Conservation (phyloP, 164 flowering plant genomes). For the Saururus chinensis region DNA sequence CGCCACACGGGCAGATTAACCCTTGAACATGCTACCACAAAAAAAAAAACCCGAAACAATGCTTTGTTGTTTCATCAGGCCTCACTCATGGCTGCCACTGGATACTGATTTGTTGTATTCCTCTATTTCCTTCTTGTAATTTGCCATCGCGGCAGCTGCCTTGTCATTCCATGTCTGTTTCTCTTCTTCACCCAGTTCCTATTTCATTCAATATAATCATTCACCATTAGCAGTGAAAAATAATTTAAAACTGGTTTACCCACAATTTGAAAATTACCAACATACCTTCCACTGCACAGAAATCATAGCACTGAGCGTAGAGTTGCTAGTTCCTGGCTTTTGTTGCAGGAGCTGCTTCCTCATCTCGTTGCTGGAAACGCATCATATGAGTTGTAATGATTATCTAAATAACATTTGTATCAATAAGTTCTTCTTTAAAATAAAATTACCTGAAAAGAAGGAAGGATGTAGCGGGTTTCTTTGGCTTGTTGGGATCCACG, state of each 20-base stretch:
- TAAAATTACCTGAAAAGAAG: slow-evolving; percentile 47
- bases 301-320: slow-evolving; percentile 56
- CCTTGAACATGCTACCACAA: too few species aligned
- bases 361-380: slow-evolving; percentile 49
- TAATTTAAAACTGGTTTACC: too few species aligned
- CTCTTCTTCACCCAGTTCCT: slow-evolving; percentile 68
- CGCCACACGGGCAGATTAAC: too few species aligned
- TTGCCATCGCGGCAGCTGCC: slow-evolving; percentile 72
- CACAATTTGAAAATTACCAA: not conserved
- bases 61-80: too few species aligned
- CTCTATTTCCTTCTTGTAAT: slow-evolving; percentile 76
- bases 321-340: slow-evolving; percentile 46
- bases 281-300: slow-evolving; percentile 89
- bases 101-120: slow-evolving; percentile 51
- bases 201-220: too few species aligned
- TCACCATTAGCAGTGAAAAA: not conserved
- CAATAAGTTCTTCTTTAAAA: too few species aligned
- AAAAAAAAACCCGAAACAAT: too few species aligned
- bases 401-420: too few species aligned
- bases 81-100: not conserved
- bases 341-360: slow-evolving; percentile 56
- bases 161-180: slow-evolving; percentile 53
- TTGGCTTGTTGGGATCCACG: slow-evolving; percentile 83
- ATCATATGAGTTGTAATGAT: too few species aligned
- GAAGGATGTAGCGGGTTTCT: slow-evolving; percentile 84